Conservation (phyloP, 2,329 filamentous ascomycete species). For the Anthostomella pinea region DNA sequence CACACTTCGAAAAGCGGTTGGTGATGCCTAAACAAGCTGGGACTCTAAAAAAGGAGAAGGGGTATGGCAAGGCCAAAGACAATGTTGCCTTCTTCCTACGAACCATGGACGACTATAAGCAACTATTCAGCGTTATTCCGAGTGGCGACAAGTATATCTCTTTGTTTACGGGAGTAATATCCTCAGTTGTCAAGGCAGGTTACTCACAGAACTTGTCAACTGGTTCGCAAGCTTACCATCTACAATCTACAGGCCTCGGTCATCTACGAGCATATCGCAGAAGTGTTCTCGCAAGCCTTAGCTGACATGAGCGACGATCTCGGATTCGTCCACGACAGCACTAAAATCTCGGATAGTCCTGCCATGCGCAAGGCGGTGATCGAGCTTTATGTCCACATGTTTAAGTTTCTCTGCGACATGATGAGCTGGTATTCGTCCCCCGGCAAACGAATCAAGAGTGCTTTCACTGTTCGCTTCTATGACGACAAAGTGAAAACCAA, state of each 20-base stretch:
- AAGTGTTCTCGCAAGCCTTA: no score
- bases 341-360: slow-evolving; percentile 2
- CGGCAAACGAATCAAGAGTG: slow-evolving; percentile 3
- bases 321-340: no score
- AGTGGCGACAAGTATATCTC: slow-evolving; percentile 8
- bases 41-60: slow-evolving; percentile 3
- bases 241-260: no score
- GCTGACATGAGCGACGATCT: no score
- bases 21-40: slow-evolving; percentile 3
- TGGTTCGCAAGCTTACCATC: no score
- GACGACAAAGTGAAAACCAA: slow-evolving; percentile 6
- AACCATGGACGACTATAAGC: slow-evolving; percentile 7
- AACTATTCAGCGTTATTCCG: slow-evolving; percentile 10
- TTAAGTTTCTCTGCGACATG: slow-evolving; percentile 10
- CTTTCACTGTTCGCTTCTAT: slow-evolving; percentile 10
- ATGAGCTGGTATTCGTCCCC: slow-evolving; percentile 10
- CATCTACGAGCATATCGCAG: no score
- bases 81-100: slow-evolving; percentile 4
- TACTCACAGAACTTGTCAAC: no score
- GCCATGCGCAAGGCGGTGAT: slow-evolving; percentile 7
- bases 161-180: slow-evolving; percentile 7
- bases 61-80: slow-evolving; percentile 6
- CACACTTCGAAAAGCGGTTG: not conserved
- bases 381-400: slow-evolving; percentile 8
- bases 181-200: slow-evolving; percentile 8